Conservation (phyloP, 139 green algal genomes). For the Coelastrella sp. region DNA sequence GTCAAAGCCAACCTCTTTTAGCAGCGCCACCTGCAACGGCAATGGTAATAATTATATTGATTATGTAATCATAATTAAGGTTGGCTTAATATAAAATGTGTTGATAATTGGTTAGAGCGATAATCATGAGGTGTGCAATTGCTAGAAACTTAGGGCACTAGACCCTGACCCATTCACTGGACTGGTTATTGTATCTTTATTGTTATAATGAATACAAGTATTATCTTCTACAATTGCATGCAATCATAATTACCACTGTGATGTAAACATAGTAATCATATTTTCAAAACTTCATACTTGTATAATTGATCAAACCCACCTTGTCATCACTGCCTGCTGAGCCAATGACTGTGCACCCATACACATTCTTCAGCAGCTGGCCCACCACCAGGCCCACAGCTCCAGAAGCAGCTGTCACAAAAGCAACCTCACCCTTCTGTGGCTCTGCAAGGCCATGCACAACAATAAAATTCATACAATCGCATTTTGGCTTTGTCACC, state of each 20-base stretch:
- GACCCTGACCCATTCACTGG: no score
- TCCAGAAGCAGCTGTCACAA: constrained; percentile 43
- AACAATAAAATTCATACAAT: neutral
- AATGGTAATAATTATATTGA: no score
- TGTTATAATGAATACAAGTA: no score
- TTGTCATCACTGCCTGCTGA: constrained; percentile 59
- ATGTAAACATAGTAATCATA: neutral
- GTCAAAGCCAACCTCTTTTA: constrained; percentile 57
- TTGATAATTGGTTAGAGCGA: no score
- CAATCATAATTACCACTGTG: neutral
- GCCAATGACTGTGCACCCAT: constrained; percentile 59
- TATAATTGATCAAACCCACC: constrained; percentile 23
- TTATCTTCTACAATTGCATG: no score
- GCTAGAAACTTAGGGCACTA: no score
- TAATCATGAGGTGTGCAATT: no score
- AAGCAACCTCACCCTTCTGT: constrained; percentile 18
- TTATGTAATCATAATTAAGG: no score
- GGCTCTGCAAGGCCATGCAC: constrained; percentile 49
- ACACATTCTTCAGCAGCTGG: constrained; percentile 62
- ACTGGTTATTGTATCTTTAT: no score
- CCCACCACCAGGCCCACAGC: constrained; percentile 61
- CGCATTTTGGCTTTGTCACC: no score
- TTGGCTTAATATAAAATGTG: no score
- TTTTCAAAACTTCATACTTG: neutral
- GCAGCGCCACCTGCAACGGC: constrained; percentile 35